Evolutionary conservation across 805 yeast genomes (phyloP), one percentile per base, ranked within the genome.

Genomic region (Crinitomyces ghanaensis): DNA sequence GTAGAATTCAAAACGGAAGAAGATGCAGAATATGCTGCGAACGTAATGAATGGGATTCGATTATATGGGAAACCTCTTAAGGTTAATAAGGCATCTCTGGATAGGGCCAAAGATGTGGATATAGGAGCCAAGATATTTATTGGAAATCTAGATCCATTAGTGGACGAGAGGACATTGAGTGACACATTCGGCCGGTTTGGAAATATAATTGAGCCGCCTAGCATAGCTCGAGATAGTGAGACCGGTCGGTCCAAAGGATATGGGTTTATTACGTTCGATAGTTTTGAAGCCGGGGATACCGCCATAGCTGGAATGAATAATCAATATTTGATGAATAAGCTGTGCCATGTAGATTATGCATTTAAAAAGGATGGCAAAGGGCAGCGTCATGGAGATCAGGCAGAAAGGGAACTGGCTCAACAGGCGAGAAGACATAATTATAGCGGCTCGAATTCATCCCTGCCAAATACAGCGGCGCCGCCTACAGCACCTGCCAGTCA

Each of bases 161-260:
- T 77, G 2, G 93, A 77, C 50, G 77, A 68, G 35, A 62, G 63
- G 33, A 64, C 65, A 27, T 58, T 83, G 31, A 45, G 45, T 4
- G 70, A 68, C 7, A 70, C 83, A 1, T 77, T 86, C 46, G 57
- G 68, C 4, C 66, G 67, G 36, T 82, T 88, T 56, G 97, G 96
- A 0, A 56, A 60, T 0, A 52, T 82, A 11, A 53, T 65, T 4
- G 58, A 58, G 25, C 59, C 65, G 0, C 78, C 83, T 1, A 51
- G 54, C 24, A 58, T 81, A 2, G 58, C 60, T 14, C 51, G 77
- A 18, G 76, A 72, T 37, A n/a, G n/a, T n/a, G 65, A 59, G 1
- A 48, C 58, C 8, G 71, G 74, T 0, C 59, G 53, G 14, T 66
- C 76, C 1, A 70, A 65, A 43, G 80, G 84, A 3, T 70, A 64